These are phyloP conservation scores for Biscutella laevigata DNA, from an alignment of 441 rosid genomes.

Conservation along the genomic window DNA sequence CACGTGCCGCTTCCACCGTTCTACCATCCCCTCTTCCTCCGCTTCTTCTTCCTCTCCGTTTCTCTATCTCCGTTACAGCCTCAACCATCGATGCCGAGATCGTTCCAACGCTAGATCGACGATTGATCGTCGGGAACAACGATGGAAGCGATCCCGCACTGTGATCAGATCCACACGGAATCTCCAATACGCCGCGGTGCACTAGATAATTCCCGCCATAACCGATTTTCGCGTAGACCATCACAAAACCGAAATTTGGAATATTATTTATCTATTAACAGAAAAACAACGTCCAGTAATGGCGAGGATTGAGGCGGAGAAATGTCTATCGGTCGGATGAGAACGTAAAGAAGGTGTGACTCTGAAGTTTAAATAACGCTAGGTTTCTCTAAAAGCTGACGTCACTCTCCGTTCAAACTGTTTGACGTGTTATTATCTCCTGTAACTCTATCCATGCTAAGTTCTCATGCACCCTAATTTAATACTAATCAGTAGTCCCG, in stretches of 20 bases:
- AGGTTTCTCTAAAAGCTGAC: slow-evolving; percentile 8
- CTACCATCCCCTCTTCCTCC: slow-evolving; percentile 1
- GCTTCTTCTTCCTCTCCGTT: slow-evolving; percentile 14
- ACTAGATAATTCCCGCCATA: slow-evolving; percentile 23
- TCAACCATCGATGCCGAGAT: slow-evolving; percentile 23
- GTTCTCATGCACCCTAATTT: background rate
- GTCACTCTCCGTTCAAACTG: background rate
- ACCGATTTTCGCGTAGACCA: slow-evolving; percentile 20
- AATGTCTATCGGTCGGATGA: slow-evolving; percentile 10
- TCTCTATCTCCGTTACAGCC: slow-evolving; percentile 17
- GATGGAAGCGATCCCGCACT: slow-evolving; percentile 13
- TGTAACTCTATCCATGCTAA: background rate
- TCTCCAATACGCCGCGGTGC: slow-evolving; percentile 25
- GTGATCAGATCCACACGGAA: slow-evolving; percentile 17
- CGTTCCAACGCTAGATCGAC: slow-evolving; percentile 3
- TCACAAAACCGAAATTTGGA: background rate
- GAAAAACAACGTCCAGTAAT: background rate
- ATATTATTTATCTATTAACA: background rate
- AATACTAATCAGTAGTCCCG: too few species aligned
- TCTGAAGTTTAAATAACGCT: slow-evolving; percentile 8
- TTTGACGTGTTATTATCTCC: background rate
- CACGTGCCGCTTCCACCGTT: slow-evolving; percentile 20
- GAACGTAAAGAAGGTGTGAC: slow-evolving; percentile 2
- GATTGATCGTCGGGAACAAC: slow-evolving; percentile 6
- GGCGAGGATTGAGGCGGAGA: slow-evolving; percentile 2